Base-by-base conservation (phyloP, 805 yeast species). In the Saccharomycopsis javanensis region DNA sequence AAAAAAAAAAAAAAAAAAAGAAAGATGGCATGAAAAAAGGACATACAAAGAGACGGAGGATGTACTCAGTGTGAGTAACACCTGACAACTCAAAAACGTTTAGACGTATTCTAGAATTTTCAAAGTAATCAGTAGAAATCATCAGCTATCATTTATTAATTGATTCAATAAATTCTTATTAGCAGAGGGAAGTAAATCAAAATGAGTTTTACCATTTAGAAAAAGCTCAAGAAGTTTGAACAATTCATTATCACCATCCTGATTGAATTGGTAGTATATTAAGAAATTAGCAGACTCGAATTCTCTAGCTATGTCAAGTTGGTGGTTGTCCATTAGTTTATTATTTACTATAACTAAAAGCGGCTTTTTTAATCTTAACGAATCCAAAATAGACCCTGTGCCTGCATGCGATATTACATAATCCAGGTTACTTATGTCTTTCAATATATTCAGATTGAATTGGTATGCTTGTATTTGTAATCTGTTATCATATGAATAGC, bases 331-430 rank as follows among this genome's bases (percentile, higher is more conserved):
- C 88, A 88, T 86, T n/a, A 94, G 75, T 4, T 68, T 63, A 10
- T 78, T 76, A 67, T 92, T 92, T 7, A 83, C 79, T 30, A 89
- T 85, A 5, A 86, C 90, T 0, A 91, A 71, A 57, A 89, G 70
- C 25, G 78, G 80, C 65, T 80, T 83, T 0, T 69, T 55, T 15
- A 69, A 57, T 23, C 94, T 74, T 37, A 89, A 69, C 0, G 87
- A 77, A 65, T 92, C 99, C 28, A 94, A 68, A 6, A 92, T 86
- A 0, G 97, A 88, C 1, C 99, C 99, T 0, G 98, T 88, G 1
- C 86, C 86, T 15, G 96, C 97, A 67, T 94, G 98, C 0, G 96
- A 83, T 11, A 94, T 77, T 10, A 92, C 87, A 48, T 88, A 63
- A 54, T 81, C 81, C 1, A 83, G 73, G 1, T 65, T 38, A 0